phyloP scores from a whole-genome alignment of 148 eudicot species.

The Chenopodium album region DNA sequence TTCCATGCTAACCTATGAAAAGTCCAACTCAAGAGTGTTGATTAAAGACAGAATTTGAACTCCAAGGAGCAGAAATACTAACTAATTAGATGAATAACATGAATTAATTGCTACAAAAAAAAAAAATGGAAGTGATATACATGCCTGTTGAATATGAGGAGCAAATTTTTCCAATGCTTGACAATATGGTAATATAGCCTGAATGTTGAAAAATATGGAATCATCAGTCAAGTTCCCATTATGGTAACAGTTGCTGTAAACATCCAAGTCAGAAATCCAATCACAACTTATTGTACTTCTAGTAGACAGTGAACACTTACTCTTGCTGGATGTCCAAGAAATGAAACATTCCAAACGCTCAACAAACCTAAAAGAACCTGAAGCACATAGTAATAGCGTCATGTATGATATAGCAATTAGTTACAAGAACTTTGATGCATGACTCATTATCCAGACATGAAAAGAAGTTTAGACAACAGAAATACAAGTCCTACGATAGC shows the following conservation, averaged over 20 bases:
- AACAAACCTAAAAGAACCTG: slow-evolving; percentile 95
- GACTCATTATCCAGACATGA: background rate
- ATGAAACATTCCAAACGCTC: slow-evolving; percentile 94
- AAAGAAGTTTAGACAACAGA: background rate
- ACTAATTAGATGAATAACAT: background rate
- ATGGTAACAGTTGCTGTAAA: background rate
- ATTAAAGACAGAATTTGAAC: background rate
- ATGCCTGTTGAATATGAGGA: slow-evolving; percentile 96
- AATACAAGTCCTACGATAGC: background rate
- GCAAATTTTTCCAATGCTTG: slow-evolving; percentile 97
- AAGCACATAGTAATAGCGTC: slow-evolving; percentile 25
- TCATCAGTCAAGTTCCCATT: background rate
- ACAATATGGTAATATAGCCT: slow-evolving; percentile 96
- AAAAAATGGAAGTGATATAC: slow-evolving; percentile 9
- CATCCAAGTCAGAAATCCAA: background rate
- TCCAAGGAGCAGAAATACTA: background rate
- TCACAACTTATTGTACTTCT: background rate
- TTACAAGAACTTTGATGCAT: background rate
- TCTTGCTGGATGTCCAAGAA: slow-evolving; percentile 94
- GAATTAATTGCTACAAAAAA: slow-evolving; percentile 11
- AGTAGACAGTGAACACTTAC: slow-evolving; percentile 44
- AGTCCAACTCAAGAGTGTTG: slow-evolving; percentile 10
- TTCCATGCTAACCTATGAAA: slow-evolving; percentile 90
- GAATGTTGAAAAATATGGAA: slow-evolving; percentile 16
- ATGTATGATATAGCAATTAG: background rate